phyloP scores from a whole-genome alignment of 2,329 filamentous ascomycete species.

The Aureobasidium melanogenum region DNA sequence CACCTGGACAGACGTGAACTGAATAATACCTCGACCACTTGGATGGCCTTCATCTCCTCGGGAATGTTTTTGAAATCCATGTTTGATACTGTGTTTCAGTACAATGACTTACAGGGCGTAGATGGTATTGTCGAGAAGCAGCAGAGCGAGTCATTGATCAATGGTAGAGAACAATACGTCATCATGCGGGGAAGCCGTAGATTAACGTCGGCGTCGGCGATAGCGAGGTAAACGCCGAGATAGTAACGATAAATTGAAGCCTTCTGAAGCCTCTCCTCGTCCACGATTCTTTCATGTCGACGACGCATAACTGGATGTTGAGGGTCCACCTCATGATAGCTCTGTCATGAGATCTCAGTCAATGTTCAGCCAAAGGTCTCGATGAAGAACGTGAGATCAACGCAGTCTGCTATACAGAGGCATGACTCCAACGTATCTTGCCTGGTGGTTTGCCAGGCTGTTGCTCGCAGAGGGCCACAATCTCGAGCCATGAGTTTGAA shows the following conservation, averaged over 20 bases:
- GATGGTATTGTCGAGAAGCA: background rate
- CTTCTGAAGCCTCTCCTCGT: background rate
- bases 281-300: background rate
- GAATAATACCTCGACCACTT: slow-evolving; percentile 35
- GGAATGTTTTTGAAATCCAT: slow-evolving; percentile 27
- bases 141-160: background rate
- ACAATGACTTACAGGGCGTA: background rate
- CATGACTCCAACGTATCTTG: background rate
- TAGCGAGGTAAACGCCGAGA: background rate
- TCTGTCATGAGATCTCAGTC: too few species aligned
- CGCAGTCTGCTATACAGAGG: background rate
- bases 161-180: background rate
- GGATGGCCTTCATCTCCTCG: slow-evolving; percentile 39
- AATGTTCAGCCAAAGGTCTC: background rate
- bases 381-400: background rate
- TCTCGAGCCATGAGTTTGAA: background rate
- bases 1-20: background rate
- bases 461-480: background rate
- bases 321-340: background rate
- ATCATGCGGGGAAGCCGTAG: slow-evolving; percentile 7
- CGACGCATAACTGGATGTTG: background rate
- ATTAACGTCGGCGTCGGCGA: background rate
- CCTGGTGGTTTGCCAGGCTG: background rate
- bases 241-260: background rate
- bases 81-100: background rate